Conservation (phyloP, 78 protist genomes). For the Creolimax fragrantissima region DNA sequence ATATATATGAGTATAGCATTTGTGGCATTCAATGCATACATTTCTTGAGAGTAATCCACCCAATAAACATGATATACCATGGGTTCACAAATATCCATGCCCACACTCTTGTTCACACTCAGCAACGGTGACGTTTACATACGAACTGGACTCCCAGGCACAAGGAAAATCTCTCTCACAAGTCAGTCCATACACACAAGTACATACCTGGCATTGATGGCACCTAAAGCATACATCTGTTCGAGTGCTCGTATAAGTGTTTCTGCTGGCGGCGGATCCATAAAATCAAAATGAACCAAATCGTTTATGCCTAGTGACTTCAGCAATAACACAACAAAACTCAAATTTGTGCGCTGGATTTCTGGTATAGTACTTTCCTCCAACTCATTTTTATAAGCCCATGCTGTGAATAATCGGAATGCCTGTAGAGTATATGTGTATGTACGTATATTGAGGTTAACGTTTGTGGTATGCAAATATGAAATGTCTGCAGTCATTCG, state of each 20-base stretch:
- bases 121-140: too few species aligned
- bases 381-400: conserved; percentile 83
- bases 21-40: too few species aligned
- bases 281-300: conserved; percentile 88
- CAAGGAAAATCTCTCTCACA: too few species aligned
- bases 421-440: neutral
- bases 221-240: conserved; percentile 82
- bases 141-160: too few species aligned
- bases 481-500: too few species aligned
- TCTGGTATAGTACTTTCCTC: conserved; percentile 90
- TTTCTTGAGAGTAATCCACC: too few species aligned
- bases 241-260: conserved; percentile 85
- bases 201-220: conserved; percentile 74
- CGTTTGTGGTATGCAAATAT: conserved; percentile 64
- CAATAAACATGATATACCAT: too few species aligned
- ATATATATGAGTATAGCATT: too few species aligned
- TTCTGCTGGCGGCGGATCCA: conserved; percentile 99
- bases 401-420: conserved; percentile 86
- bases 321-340: conserved; percentile 84
- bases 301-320: conserved; percentile 94
- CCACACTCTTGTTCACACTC: too few species aligned
- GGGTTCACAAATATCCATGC: too few species aligned
- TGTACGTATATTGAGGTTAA: too few species aligned
- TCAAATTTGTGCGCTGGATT: conserved; percentile 95
- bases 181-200: too few species aligned